A percentile compares a stretch with the other conserved stretches of the same genome.
Conservation (phyloP, 768 basidiomycete genomes). For the Pleurotus tuber-regium region DNA sequence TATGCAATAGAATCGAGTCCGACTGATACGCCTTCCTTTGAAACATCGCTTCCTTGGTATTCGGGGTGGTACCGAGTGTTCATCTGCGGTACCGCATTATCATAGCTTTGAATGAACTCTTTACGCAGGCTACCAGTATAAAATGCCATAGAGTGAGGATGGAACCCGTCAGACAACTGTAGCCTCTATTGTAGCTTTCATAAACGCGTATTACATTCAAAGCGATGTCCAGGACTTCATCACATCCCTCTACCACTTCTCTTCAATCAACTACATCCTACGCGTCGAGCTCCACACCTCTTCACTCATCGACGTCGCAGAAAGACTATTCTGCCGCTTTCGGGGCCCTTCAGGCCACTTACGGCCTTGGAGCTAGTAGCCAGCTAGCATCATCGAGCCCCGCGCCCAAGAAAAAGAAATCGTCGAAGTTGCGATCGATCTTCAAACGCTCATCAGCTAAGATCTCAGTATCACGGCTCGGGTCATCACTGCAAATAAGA, state of each 20-base stretch:
- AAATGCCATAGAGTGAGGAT: too few relatives aligned
- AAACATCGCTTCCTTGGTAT: background rate
- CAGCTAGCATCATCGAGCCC: background rate
- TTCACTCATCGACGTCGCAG: background rate
- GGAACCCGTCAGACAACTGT: too few relatives aligned
- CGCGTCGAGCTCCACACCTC: conserved; percentile 1
- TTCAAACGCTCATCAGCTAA: background rate
- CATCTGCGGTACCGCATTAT: background rate
- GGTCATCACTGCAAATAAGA: too few relatives aligned
- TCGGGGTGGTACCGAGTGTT: too few relatives aligned
- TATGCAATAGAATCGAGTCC: too few relatives aligned
- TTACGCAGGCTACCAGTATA: too few relatives aligned
- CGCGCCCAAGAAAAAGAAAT: background rate
- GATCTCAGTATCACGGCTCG: too few relatives aligned
- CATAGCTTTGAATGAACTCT: too few relatives aligned
- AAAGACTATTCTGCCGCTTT: conserved; percentile 6
- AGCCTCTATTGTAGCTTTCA: too few relatives aligned
- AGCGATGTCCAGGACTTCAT: background rate
- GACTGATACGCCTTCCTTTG: background rate
- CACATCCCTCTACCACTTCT: background rate
- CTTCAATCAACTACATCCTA: conserved; percentile 2
- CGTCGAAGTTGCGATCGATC: background rate
- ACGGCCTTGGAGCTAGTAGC: conserved; percentile 6
- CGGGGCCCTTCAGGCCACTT: conserved; percentile 5
- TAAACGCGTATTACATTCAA: background rate